phyloP scores from a whole-genome alignment of 2,329 filamentous ascomycete species.

The Aureobasidium sp. region DNA sequence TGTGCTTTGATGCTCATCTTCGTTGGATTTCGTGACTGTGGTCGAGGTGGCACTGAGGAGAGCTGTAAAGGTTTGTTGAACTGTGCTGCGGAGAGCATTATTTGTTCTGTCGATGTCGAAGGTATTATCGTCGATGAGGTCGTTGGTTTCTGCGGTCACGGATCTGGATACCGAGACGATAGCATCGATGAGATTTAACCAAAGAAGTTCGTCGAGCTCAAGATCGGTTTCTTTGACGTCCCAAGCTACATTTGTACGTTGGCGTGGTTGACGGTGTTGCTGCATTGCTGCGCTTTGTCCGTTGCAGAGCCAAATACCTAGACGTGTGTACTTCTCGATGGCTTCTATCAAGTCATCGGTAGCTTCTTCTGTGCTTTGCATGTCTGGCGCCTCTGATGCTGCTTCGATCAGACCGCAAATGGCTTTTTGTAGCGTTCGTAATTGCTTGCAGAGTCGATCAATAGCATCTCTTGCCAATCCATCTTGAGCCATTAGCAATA shows the following conservation, averaged over 20 bases:
- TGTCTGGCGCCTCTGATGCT: constrained; percentile 47
- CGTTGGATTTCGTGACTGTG: constrained; percentile 16
- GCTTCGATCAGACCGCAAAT: constrained; percentile 64
- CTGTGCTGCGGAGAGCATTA: constrained; percentile 39
- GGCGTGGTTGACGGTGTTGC: constrained; percentile 21
- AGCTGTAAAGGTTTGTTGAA: constrained; percentile 15
- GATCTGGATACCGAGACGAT: constrained; percentile 48
- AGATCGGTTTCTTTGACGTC: constrained; percentile 49
- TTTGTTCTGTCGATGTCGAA: constrained; percentile 51
- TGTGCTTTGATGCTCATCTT: background rate
- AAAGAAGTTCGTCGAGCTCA: constrained; percentile 52
- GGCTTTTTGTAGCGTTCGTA: constrained; percentile 70
- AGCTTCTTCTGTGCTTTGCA: constrained; percentile 52
- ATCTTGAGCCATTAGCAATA: constrained; percentile 82
- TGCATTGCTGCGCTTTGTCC: constrained; percentile 51
- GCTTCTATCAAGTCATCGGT: constrained; percentile 66
- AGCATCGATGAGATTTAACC: constrained; percentile 57
- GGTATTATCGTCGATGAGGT: background rate
- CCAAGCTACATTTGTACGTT: constrained; percentile 27
- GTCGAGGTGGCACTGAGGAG: constrained; percentile 13
- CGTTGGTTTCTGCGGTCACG: constrained; percentile 34
- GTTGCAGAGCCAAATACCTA: constrained; percentile 94
- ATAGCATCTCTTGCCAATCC: constrained; percentile 78
- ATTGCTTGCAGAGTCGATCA: constrained; percentile 70
- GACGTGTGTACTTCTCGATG: constrained; percentile 83